Base-by-base conservation (phyloP, 805 yeast species). In the Saccharomycopsis guyanensis region DNA sequence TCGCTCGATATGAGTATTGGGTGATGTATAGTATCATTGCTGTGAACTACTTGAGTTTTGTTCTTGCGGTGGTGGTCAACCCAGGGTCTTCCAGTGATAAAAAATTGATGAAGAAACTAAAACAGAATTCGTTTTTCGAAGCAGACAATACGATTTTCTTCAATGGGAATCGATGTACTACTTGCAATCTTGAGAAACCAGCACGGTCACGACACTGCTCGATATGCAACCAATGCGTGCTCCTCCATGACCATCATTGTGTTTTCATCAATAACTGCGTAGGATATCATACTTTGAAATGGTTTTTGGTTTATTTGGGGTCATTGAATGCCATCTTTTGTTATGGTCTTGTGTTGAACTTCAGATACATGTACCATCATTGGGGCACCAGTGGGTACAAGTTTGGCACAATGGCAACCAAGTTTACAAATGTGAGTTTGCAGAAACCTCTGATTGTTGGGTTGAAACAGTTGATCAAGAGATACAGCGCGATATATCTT, bases 151-250 rank as follows among this genome's bases (percentile, higher is more conserved):
- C 82, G 32, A 67, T 82, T 19, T 83, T 71, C 59, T 71, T 75
- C 56, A 65, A 71, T 4, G 63, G 61, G 41, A 65, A 61, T 12
- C 66, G 65, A 53, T 82, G 89, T 53, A 38, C 69, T 0, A 72
- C 82, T 1, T 86, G 95, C 57, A 64, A 71, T 16, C 62, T 75
- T 16, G 70, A 78, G 70, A 69, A 88, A 53, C 80, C 84, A 0
- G 82, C 88, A 0, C 64, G 95, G 34, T 70, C 93, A 0, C 79
- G 81, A 50, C 95, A 86, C 63, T 86, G 95, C 56, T 68, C 75
- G 4, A 68, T 71, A 4, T 86, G 95, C 60, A 74, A 74, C 45
- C 59, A 63, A 2, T 86, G 96, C 58, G 68, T 83, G 4, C 60
- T 74, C 8, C 55, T 73, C 40, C 82, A 76, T 55, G 96, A 86